Conservation (phyloP, 371 early-diverging fungal species). For the Circinella minor region DNA sequence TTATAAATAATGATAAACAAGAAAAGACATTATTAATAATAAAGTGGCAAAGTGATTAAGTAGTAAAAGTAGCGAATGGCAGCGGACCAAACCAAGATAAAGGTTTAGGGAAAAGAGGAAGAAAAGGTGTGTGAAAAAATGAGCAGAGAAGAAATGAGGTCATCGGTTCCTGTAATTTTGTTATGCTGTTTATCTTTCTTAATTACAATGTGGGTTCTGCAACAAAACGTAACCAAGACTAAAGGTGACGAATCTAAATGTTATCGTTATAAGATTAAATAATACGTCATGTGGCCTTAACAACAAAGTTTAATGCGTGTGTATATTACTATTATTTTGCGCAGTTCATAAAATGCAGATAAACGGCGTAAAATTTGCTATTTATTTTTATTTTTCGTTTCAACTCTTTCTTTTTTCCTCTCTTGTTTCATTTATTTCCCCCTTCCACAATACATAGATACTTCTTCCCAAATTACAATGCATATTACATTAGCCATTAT, state of each 20-base stretch:
- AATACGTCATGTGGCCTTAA: no score
- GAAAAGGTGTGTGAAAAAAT: background rate
- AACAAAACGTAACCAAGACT: background rate
- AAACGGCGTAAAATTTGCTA: background rate
- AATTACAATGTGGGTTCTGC: background rate
- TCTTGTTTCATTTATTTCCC: background rate
- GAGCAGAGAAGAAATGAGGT: background rate
- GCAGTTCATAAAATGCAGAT: background rate
- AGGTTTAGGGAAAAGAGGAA: no score
- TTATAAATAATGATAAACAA: no score
- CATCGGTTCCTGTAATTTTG: conserved; percentile 6
- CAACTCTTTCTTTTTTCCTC: background rate
- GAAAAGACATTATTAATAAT: no score
- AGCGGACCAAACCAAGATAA: no score
- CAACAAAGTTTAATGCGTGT: no score
- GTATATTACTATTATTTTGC: background rate
- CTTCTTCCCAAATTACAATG: background rate
- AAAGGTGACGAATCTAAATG: conserved; percentile 2
- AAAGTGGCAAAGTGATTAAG: no score
- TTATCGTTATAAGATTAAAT: background rate
- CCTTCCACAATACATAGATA: no score
- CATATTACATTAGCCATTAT: conserved; percentile 3
- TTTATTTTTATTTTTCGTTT: background rate
- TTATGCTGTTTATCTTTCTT: background rate
- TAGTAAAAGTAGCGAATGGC: no score